phyloP scores from a whole-genome alignment of 2,329 filamentous ascomycete genomes.

The Trichoderma hamatum region DNA sequence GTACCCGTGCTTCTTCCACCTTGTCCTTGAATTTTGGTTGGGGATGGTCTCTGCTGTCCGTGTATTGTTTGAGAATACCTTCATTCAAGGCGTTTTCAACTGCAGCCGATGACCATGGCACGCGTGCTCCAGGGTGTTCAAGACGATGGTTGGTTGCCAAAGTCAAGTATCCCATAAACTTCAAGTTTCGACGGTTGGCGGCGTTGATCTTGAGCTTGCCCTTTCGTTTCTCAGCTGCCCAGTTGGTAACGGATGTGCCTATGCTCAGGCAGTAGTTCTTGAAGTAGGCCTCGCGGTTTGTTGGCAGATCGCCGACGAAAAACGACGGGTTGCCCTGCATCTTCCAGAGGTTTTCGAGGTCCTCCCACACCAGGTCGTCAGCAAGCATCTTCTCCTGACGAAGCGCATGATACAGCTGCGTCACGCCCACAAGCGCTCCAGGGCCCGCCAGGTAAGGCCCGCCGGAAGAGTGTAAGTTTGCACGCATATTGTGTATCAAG shows the following conservation, averaged over 20 bases:
- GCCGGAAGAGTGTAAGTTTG: not conserved
- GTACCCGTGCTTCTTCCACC: not conserved
- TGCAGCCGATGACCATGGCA: not conserved
- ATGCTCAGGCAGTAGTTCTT: slow-evolving; percentile 6
- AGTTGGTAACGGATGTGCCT: not conserved
- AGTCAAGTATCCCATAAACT: not conserved
- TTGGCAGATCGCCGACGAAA: not conserved
- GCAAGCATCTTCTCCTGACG: slow-evolving; percentile 9
- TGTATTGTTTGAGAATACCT: not conserved
- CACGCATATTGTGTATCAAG: slow-evolving; percentile 7
- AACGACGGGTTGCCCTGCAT: not conserved
- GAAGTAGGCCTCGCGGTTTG: slow-evolving; percentile 6
- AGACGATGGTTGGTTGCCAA: not conserved
- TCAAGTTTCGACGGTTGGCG: not conserved
- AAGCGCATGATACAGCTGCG: slow-evolving; percentile 9
- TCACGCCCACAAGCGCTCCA: not conserved
- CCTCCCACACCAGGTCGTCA: not conserved
- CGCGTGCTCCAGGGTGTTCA: not conserved
- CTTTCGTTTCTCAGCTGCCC: not conserved
- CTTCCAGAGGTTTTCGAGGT: not conserved
- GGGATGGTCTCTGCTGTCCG: not conserved
- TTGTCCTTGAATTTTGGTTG: not conserved
- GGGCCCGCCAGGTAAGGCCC: not conserved
- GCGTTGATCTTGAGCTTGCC: not conserved
- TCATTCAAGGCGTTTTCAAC: not conserved